Conservation (phyloP, 2,329 filamentous ascomycete species). For the Pseudophaeomoniella oleicola region DNA sequence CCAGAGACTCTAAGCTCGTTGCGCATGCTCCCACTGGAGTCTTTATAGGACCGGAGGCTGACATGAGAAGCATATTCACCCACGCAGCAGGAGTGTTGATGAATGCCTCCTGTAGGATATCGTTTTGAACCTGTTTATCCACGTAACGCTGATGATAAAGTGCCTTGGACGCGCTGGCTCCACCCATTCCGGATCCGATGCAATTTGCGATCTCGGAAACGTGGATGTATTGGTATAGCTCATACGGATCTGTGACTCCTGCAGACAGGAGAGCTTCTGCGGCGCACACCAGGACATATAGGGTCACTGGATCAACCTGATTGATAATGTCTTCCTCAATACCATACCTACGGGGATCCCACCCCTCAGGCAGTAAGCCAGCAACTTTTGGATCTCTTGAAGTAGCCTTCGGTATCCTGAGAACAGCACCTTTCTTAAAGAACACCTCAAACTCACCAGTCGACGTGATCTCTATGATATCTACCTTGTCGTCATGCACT, state of each 20-base stretch:
- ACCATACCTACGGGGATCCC: constrained; percentile 19
- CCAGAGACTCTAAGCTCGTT: constrained; percentile 21
- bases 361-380: constrained; percentile 21
- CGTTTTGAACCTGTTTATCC: constrained; percentile 17
- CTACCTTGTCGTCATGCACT: constrained; percentile 18
- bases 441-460: constrained; percentile 11
- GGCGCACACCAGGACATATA: constrained; percentile 17
- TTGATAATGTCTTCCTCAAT: constrained; percentile 20
- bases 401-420: constrained; percentile 19
- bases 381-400: constrained; percentile 15
- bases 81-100: constrained; percentile 21
- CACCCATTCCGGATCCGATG: constrained; percentile 19
- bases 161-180: constrained; percentile 11
- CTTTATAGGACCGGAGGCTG: constrained; percentile 18
- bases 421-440: constrained; percentile 16
- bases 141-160: constrained; percentile 18
- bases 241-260: constrained; percentile 19
- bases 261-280: constrained; percentile 20
- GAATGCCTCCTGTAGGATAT: constrained; percentile 22
- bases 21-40: constrained; percentile 25
- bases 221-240: constrained; percentile 19
- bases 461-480: constrained; percentile 9
- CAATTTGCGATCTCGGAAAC: constrained; percentile 20
- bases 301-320: constrained; percentile 20
- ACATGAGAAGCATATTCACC: constrained; percentile 29